Percentiles rank a stretch among this genome's conserved stretches.
phyloP scores from a whole-genome alignment of 1,284 basidiomycete species.

The Amylostereum chailletii region DNA sequence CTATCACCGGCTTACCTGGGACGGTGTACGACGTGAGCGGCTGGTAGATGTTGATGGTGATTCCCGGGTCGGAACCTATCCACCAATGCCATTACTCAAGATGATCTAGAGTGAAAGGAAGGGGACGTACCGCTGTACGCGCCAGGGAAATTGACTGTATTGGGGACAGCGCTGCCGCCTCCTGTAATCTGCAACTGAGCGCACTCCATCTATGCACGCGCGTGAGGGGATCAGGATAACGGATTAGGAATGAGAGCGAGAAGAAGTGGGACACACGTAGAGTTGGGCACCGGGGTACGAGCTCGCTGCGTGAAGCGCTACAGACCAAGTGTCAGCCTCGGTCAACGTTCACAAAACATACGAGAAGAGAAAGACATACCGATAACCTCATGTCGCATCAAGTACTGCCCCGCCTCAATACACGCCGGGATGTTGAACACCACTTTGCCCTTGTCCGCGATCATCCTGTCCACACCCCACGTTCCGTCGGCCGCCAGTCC shows the following conservation, averaged over 20 bases:
- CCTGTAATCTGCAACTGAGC: slow-evolving; percentile 27
- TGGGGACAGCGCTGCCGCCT: slow-evolving; percentile 24
- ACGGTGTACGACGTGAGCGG: slow-evolving; percentile 28
- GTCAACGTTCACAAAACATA: too few relatives aligned
- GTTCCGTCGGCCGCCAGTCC: slow-evolving; percentile 15
- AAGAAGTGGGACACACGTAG: neutral
- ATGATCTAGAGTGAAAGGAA: slow-evolving; percentile 1
- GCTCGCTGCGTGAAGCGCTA: neutral
- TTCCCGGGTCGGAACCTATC: neutral
- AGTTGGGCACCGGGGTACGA: neutral
- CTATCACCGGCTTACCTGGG: slow-evolving; percentile 22
- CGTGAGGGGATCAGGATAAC: neutral
- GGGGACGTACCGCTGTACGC: slow-evolving; percentile 5
- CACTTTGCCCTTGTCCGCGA: slow-evolving; percentile 31
- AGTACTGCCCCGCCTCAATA: slow-evolving; percentile 16
- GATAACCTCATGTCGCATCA: slow-evolving; percentile 14
- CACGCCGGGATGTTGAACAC: slow-evolving; percentile 29
- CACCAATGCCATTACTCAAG: neutral
- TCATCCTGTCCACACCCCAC: slow-evolving; percentile 34
- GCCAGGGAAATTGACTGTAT: slow-evolving; percentile 25
- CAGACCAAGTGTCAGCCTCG: neutral
- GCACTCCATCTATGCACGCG: neutral
- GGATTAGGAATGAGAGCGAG: neutral
- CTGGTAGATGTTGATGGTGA: slow-evolving; percentile 1
- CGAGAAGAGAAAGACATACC: neutral